Evolutionary conservation across 2,329 filamentous ascomycete species (phyloP).

Genomic region (Periconia digitata): DNA sequence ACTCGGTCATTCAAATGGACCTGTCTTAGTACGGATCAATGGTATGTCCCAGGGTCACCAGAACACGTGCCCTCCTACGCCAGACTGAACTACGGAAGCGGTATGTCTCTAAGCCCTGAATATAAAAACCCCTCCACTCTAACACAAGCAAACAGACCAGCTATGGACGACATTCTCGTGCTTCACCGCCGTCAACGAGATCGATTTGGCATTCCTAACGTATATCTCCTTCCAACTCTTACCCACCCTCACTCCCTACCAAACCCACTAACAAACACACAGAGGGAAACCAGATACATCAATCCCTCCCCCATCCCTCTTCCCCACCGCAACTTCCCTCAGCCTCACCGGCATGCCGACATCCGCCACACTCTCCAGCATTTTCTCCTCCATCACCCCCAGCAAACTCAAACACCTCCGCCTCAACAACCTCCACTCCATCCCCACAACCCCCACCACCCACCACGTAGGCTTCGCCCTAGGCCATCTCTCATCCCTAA

Average conservation of each 20-base stretch:
- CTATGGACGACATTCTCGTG: slow-evolving; percentile 6
- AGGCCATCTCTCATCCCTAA: slow-evolving; percentile 5
- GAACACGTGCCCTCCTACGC: background rate
- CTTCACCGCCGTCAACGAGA: slow-evolving; percentile 6
- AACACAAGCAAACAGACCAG: background rate
- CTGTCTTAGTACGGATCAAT: background rate
- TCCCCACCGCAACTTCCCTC: slow-evolving; percentile 6
- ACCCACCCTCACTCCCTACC: too few relatives aligned
- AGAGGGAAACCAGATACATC: background rate
- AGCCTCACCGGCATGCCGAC: slow-evolving; percentile 6
- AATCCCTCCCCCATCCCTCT: slow-evolving; percentile 4
- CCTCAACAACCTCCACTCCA: slow-evolving; percentile 12
- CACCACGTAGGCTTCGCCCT: background rate
- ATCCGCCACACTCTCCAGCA: slow-evolving; percentile 2
- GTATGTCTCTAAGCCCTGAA: too few relatives aligned
- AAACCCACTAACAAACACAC: background rate
- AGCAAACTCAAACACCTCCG: slow-evolving; percentile 7
- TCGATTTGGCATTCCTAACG: slow-evolving; percentile 12
- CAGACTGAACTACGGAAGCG: too few relatives aligned
- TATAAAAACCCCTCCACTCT: too few relatives aligned
- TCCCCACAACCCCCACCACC: slow-evolving; percentile 2
- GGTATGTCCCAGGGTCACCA: too few relatives aligned
- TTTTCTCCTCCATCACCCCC: slow-evolving; percentile 6
- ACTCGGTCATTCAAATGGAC: slow-evolving; percentile 11
- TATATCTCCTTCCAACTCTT: background rate